Evolutionary conservation across 768 basidiomycete genomes (phyloP).

Genomic region (Termitomyces sp.): DNA sequence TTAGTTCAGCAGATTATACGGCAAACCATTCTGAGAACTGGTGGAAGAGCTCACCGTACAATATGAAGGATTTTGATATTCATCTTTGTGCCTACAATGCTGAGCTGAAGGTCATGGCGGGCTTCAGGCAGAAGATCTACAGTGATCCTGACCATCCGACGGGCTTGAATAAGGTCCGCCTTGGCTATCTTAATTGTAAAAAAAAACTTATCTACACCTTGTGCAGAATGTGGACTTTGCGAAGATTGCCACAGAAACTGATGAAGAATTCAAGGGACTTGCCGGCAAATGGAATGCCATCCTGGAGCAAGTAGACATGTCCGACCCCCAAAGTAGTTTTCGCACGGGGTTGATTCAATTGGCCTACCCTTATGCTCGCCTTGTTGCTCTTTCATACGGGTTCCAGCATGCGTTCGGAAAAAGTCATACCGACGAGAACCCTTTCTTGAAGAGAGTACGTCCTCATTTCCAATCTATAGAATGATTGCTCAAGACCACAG

Average conservation of each 20-base stretch:
- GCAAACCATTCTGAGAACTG: constrained; percentile 64
- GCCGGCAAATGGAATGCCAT: constrained; percentile 51
- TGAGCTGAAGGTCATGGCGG: constrained; percentile 59
- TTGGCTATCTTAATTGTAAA: not conserved
- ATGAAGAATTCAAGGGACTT: constrained; percentile 60
- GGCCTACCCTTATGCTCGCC: constrained; percentile 63
- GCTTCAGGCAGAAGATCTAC: constrained; percentile 60
- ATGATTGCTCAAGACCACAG: constrained; percentile 24
- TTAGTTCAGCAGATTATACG: constrained; percentile 72
- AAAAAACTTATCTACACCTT: not conserved
- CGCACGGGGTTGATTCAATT: constrained; percentile 56
- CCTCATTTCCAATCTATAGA: not conserved
- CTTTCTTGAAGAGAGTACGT: constrained; percentile 61
- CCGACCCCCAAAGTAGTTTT: constrained; percentile 52
- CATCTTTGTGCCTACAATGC: constrained; percentile 75
- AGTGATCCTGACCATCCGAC: constrained; percentile 70
- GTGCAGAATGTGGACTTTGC: constrained; percentile 59
- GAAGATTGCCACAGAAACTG: constrained; percentile 55
- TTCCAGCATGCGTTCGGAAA: constrained; percentile 74
- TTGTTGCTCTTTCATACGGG: constrained; percentile 66
- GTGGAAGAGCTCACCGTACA: constrained; percentile 65
- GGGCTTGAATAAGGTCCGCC: constrained; percentile 64
- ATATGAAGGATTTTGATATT: constrained; percentile 72
- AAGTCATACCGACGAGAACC: constrained; percentile 52
- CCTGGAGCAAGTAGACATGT: constrained; percentile 45